Base-by-base conservation (phyloP, 2,329 filamentous ascomycete genomes). In the Sporothrix variecibatus region DNA sequence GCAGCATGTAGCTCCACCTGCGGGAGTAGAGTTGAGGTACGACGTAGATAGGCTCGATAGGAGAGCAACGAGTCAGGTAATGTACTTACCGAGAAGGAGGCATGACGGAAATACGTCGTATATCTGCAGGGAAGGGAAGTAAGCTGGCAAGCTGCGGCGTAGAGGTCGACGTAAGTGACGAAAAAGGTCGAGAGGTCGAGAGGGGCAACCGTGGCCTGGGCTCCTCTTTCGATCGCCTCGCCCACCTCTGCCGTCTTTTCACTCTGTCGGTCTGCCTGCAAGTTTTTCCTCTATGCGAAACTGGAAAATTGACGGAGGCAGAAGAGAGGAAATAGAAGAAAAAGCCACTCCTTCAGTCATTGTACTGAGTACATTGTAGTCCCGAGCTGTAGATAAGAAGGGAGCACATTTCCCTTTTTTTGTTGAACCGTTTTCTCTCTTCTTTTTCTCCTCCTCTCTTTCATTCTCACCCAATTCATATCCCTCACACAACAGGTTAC, bases 361-460 rank as follows among this genome's bases (percentile, higher is more conserved):
- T 11, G 20, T 34, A n/a, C n/a, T n/a, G n/a, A n/a, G n/a, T n/a
- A 62, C 31, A 64, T 34, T 53, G 17, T 2, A 49, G 40, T 20
- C 23, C 40, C 23, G 5, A 49, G 40, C 40, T 40, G 72, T 64
- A 72, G 58, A 74, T 74, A 75, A 75, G 67, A 62, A 65, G 49
- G 20, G 23, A 23, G n/a, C 9, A 43, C 38, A 72, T n/a, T 51
- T 68, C 62, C 65, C 43, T 49, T 40, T 20, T 73, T 43, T 51
- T 64, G 3, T 62, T 17, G 0, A 7, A 28, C n/a, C 62, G n/a
- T 43, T 67, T 12, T 49, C 46, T 71, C 38, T 26, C 12, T 43
- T 64, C 51, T 17, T 60, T 7, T 40, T 38, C 23, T 65, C 26
- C 34, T 69, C 28, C 26, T 34, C 62, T 34, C n/a, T 70, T 28